Base-by-base conservation (phyloP, 805 yeast genomes). In the Candida germanica region DNA sequence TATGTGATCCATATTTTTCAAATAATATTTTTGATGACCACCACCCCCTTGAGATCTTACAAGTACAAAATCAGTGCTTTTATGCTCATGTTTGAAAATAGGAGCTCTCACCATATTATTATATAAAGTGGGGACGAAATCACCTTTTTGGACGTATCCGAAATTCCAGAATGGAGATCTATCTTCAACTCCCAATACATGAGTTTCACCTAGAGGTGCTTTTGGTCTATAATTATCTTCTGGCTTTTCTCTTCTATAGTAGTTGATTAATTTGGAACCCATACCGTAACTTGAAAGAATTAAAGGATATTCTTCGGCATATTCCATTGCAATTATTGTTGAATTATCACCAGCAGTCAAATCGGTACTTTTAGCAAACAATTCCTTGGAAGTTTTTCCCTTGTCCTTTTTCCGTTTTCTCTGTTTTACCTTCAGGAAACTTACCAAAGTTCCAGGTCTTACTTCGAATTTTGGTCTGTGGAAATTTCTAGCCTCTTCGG, bases 111-210 rank as follows among this genome's bases (percentile, higher is more conserved):
- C 59, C 83, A 93, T 82, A 50, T 87, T 84, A 56, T 91, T 93
- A 64, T 93, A 93, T 31, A 91, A 64, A 0, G 98, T 86, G 1
- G 98, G 98, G 3, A 89, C 96, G 37, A 87, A 78, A 49, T 83
- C 87, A 2, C 98, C 98, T 3, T 88, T 86, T 30, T 87, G 96
- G 6, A 93, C 98, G 63, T 84, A 86, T 1, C 98, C 98, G 65
- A 88, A 93, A 58, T 89, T 93, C 98, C 98, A 93, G 56, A 93
- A 93, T 9, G 98, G 97, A 6, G 96, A 86, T 50, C 94, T 75
- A 61, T 93, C 98, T 55, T 89, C 96, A 1, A 87, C 86, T n/a
- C 96, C 97, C 24, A 93, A 67, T 3, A 93, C 96, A 61, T 86
- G 93, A 0, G 98, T 93, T 56, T 93, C 98, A 29, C 98, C 98